Base-by-base conservation (phyloP, 139 green algal genomes). In the Helicosporidium sp. region DNA sequence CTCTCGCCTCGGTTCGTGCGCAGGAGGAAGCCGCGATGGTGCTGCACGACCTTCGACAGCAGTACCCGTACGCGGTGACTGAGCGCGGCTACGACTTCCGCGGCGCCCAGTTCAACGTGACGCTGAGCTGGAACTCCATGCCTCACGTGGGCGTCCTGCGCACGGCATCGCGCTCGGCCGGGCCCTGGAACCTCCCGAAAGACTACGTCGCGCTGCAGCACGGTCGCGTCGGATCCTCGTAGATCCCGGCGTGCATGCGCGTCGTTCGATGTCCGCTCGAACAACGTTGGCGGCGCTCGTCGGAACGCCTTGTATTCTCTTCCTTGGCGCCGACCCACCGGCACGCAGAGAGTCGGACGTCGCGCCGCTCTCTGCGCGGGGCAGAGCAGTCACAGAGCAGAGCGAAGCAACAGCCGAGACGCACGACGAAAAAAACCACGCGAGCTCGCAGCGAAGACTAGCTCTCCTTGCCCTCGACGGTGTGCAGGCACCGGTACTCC, bases 81-180 rank as follows among this genome's bases (percentile, higher is more conserved):
- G 79, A 85, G 50, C 64, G 79, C 29, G 77, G 65, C 6, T 46
- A 52, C 19, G 51, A 64, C 33, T 49, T 89, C 44, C 41, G 69
- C 23, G 66, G 61, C 2, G 43, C 43, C 0, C 15, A 61, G 0
- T 56, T 89, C 41, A 85, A 89, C 53, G 35, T 92, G 0, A 85
- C 73, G 4, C 58, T 92, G 10, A 58, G 66, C 6, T 89, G 79
- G 77, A 68, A 83, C 29, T 61, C 83, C 3, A 91, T 91, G 80
- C 80, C 80, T 0, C 57, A 55, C n/a, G 78, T 91, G 7, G 80
- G 80, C 7, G 28, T 29, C 6, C 28, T 68, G 24, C 54, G 45
- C 20, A 59, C 51, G 6, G 22, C 29, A 8, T 8, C 5, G 4
- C 48, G 25, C 16, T 53, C n/a, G 4, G 67, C 62, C 35, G 2